Base-by-base conservation (phyloP, 495 filamentous ascomycete genomes). In the Penicillium alfredii region DNA sequence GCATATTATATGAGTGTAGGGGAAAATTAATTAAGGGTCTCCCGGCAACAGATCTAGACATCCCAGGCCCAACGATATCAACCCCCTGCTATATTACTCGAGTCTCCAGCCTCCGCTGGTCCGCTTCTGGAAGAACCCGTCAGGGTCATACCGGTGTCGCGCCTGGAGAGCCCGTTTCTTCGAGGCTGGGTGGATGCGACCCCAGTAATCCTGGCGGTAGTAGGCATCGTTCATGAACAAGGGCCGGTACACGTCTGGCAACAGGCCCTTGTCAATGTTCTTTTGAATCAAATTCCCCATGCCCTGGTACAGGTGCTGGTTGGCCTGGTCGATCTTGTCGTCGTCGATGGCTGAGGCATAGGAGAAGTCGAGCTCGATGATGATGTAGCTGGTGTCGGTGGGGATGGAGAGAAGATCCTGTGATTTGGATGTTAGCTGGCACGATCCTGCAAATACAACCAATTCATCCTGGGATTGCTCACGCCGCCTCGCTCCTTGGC, bases 161-260 rank as follows among this genome's bases (percentile, higher is more conserved):
- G 59, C 61, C 29, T 70, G 43, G 18, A 74, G 68, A 10, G 53
- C 58, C 13, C 56, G 53, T 15, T 66, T 62, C 27, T 68, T 55
- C 16, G 64, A 76, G 22, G 45, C 63, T 2, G 63, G 60, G 30
- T 61, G 58, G 42, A 80, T 60, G 8, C 76, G 60, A 1, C 67
- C 71, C 59, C 74, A 79, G 52, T 76, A 79, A 42, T 79, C 76
- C 56, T 80, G 71, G 16, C 64, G 54, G 33, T 61, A 71, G 53
- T 72, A 74, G 1, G 66, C 68, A 38, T 81, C 74, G 49, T 78
- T 81, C 74, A 73, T 70, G 57, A 80, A 80, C 0, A 80, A 38
- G 4, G 74, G 74, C 24, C 76, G 56, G 40, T 73, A 76, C 18
- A 67, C 73, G 22, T 76, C 63, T 0, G 67, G 64, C 7, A 72